Evolutionary conservation across 305 asterid species (phyloP).

Genomic region (Rubia balearica): DNA sequence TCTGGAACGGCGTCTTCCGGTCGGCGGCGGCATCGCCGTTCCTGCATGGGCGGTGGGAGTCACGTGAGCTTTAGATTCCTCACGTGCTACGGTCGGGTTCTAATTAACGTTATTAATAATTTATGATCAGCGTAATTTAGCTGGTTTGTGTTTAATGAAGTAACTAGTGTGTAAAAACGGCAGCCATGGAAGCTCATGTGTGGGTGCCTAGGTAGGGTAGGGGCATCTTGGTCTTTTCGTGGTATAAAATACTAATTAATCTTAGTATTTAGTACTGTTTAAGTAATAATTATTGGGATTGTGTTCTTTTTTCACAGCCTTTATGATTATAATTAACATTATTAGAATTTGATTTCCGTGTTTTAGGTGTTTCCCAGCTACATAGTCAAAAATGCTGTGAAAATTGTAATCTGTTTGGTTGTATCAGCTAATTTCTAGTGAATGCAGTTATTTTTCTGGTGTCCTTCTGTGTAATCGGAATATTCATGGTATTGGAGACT

Average conservation of each 20-base stretch:
- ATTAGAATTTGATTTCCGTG: conserved; percentile 7
- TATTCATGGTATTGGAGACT: too few relatives aligned
- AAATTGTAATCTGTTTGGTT: conserved; percentile 19
- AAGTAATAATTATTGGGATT: background rate
- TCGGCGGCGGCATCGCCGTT: conserved; percentile 22
- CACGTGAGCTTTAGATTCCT: conserved; percentile 25
- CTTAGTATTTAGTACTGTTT: too few relatives aligned
- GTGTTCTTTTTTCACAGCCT: conserved; percentile 68
- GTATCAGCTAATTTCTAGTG: conserved; percentile 3
- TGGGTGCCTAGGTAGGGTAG: background rate
- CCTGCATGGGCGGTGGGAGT: conserved; percentile 27
- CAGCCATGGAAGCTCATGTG: background rate
- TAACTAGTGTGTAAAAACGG: background rate
- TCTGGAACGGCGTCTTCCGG: conserved; percentile 64
- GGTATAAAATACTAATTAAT: too few relatives aligned
- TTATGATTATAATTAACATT: conserved; percentile 21
- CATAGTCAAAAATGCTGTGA: conserved; percentile 57
- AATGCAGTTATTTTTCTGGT: background rate
- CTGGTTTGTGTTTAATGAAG: background rate
- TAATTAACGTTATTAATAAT: background rate
- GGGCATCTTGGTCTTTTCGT: background rate
- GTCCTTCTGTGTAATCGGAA: too few relatives aligned
- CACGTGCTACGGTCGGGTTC: conserved; percentile 13
- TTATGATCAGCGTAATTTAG: background rate
- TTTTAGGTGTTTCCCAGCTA: conserved; percentile 2